Conservation (phyloP, 352 stramenopile species). For the Pythium scleroteichum region DNA sequence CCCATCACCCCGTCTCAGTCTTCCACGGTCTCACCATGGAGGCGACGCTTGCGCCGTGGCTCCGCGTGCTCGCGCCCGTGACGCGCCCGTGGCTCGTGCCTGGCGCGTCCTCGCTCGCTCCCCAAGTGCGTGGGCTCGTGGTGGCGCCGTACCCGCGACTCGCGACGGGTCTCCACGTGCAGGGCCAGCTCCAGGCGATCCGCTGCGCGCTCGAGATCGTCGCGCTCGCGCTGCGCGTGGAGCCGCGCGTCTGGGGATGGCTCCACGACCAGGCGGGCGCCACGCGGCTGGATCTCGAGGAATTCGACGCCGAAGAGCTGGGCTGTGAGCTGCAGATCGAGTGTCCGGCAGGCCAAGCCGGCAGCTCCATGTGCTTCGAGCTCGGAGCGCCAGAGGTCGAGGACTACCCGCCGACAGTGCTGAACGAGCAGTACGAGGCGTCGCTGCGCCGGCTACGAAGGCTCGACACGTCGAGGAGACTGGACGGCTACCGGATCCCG, state of each 20-base stretch:
- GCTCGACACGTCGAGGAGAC: not conserved
- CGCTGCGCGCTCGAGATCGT: conserved; percentile 1
- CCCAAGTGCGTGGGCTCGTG: too few relatives aligned
- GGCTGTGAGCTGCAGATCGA: not conserved
- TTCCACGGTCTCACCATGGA: too few relatives aligned
- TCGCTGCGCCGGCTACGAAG: not conserved
- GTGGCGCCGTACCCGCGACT: too few relatives aligned
- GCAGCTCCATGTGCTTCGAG: not conserved
- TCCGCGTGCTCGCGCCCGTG: too few relatives aligned
- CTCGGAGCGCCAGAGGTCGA: not conserved
- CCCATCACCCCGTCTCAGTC: too few relatives aligned
- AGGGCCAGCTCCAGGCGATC: not conserved
- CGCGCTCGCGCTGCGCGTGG: not conserved
- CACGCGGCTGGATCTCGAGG: not conserved
- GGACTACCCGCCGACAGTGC: not conserved
- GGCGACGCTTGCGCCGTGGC: too few relatives aligned
- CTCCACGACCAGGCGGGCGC: not conserved
- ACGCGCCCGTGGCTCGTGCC: too few relatives aligned
- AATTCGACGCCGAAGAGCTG: not conserved
- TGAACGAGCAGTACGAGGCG: not conserved
- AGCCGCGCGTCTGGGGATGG: conserved; percentile 6
- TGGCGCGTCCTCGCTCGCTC: too few relatives aligned
- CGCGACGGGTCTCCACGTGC: too few relatives aligned
- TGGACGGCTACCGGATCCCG: not conserved
- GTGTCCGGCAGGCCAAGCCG: too few relatives aligned